A percentile compares a stretch with the other conserved stretches of the same genome.
These are phyloP conservation scores for Acanthamoeba healyi DNA, from an alignment of 208 protist species.

Conservation along the genomic window DNA sequence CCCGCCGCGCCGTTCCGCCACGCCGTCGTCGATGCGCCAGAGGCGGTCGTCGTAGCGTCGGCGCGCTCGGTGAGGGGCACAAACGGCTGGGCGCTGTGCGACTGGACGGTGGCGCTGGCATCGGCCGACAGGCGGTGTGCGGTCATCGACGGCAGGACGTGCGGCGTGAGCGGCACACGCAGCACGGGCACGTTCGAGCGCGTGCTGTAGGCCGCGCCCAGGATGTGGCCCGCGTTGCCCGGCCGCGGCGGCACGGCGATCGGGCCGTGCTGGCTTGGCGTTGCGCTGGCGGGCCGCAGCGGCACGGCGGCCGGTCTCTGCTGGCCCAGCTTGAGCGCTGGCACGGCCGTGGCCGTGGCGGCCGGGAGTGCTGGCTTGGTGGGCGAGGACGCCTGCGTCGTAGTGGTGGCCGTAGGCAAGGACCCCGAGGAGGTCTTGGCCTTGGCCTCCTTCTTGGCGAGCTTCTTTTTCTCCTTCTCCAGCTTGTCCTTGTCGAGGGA, in stretches of 20 bases:
- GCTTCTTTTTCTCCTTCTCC: not conserved
- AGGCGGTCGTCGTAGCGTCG: not conserved
- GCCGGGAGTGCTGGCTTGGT: not conserved
- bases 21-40: too few species aligned
- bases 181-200: constrained; percentile 21
- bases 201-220: constrained; percentile 49
- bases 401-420: not conserved
- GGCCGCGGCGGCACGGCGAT: constrained; percentile 19
- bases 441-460: not conserved
- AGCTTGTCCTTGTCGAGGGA: constrained; percentile 2
- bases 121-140: not conserved
- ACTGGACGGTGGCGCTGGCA: not conserved
- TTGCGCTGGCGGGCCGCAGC: not conserved
- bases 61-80: not conserved
- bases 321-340: not conserved
- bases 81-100: not conserved
- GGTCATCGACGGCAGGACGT: not conserved
- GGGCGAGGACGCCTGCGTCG: not conserved
- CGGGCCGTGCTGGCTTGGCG: not conserved
- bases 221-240: not conserved
- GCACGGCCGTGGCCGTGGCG: not conserved
- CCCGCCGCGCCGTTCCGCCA: too few species aligned
- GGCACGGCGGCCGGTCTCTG: too few species aligned
- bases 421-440: not conserved
- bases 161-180: constrained; percentile 15